Evolutionary conservation across 192 early-diverging fungal genomes (phyloP), one percentile per base, ranked within the genome.

Genomic region (Coemansia furcata): DNA sequence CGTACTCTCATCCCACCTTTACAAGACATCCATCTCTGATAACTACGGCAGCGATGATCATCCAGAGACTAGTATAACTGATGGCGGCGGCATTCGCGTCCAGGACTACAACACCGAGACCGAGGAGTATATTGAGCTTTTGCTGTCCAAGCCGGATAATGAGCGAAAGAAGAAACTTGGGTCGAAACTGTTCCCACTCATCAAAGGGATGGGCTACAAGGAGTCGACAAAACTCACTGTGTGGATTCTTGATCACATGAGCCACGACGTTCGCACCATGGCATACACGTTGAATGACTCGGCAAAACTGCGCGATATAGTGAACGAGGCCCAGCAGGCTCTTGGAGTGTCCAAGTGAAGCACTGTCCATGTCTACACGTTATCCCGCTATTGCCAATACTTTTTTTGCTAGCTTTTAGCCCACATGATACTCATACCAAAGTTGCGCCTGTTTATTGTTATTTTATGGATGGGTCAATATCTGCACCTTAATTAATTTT

Each of bases 151-250:
- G 68, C 67, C 83, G 9, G 83, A 77, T 47, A 73, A 63, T 54
- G 78, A 81, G 73, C 72, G 83, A 37, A 85, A 81, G 66, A 80
- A 78, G 67, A 85, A 85, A 68, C 73, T 85, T 19, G 83, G 83
- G 11, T 78, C 78, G 10, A 80, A 78, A 62, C 71, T 85, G 68
- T 85, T 85, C 70, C 83, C 83, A 14, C 65, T 85, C 29, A 75
- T 85, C 62, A 85, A 85, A 73, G 75, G 78, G 43, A 77, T 85
- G 72, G 83, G 83, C 15, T 72, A 77, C 62, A 68, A 65, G 57
- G 83, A 85, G 35, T 72, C 76, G 38, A 85, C 83, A 26, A 85
- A 81, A 67, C 69, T 85, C 21, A 85, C 83, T 6, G 83, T 85
- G 50, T 81, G 83, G 78, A 80, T 85, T 29, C 78, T 85, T 52